A percentile compares a stretch with the other conserved stretches of the same genome.
These are phyloP conservation scores for Pontederia paniculata DNA, from an alignment of 176 grass and related monocot species.

Conservation along the genomic window DNA sequence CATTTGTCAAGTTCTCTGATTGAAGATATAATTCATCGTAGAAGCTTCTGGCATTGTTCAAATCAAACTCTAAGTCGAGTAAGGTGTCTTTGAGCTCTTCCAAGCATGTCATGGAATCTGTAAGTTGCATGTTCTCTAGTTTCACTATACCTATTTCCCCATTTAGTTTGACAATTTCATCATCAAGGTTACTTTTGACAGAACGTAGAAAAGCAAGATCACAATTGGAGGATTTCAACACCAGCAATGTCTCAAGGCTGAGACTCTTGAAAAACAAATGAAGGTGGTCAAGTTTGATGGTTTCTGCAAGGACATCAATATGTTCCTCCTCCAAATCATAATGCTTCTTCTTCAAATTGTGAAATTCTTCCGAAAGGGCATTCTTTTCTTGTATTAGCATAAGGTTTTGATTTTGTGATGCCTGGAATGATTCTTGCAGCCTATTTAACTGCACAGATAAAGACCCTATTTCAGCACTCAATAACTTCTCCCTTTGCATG, in stretches of 20 bases:
- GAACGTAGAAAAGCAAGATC: constrained; percentile 53
- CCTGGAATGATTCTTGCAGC: constrained; percentile 28
- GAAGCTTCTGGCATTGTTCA: constrained; percentile 34
- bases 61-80: constrained; percentile 60
- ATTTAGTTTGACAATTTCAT: constrained; percentile 29
- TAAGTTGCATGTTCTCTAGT: constrained; percentile 54
- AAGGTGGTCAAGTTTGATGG: constrained; percentile 60
- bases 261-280: constrained; percentile 62
- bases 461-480: constrained; percentile 38
- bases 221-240: constrained; percentile 35
- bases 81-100: constrained; percentile 45
- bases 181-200: constrained; percentile 40
- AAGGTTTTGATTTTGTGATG: constrained; percentile 39
- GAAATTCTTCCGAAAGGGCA: constrained; percentile 37
- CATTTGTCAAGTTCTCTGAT: constrained; percentile 26
- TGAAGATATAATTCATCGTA: constrained; percentile 48
- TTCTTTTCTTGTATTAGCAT: constrained; percentile 37
- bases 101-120: constrained; percentile 35
- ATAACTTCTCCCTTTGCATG: constrained; percentile 31
- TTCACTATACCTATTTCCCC: constrained; percentile 27
- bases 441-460: constrained; percentile 37
- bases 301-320: constrained; percentile 33
- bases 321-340: constrained; percentile 40
- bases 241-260: constrained; percentile 6
- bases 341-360: constrained; percentile 36